Percentiles rank a stretch among this genome's conserved stretches.
Conservation (phyloP, 1,284 basidiomycete genomes). For the Mycena sp. region DNA sequence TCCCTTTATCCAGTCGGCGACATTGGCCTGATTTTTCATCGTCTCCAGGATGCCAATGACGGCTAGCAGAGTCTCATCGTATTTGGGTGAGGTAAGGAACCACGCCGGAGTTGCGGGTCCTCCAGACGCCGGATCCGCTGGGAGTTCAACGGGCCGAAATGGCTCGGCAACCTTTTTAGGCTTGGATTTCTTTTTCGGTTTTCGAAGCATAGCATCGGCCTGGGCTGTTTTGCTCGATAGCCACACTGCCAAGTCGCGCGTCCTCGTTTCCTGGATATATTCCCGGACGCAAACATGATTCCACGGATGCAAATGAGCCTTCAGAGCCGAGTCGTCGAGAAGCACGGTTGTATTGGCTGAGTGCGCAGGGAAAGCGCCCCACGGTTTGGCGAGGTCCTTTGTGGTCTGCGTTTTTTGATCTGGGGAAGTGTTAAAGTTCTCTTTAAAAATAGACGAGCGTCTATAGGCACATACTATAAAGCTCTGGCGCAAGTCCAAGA, state of each 20-base stretch:
- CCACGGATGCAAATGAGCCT: conserved; percentile 73
- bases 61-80: conserved; percentile 63
- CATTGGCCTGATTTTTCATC: conserved; percentile 57
- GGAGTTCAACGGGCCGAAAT: background rate
- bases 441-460: background rate
- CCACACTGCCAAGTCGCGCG: conserved; percentile 47
- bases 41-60: conserved; percentile 68
- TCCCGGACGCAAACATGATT: conserved; percentile 71
- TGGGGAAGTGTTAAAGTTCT: conserved; percentile 26
- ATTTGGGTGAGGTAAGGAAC: conserved; percentile 25
- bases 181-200: conserved; percentile 29
- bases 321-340: conserved; percentile 74
- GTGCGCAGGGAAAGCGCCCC: conserved; percentile 52
- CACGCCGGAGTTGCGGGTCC: background rate
- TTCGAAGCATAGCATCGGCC: background rate
- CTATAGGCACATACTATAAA: conserved; percentile 69
- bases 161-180: conserved; percentile 9
- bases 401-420: conserved; percentile 63
- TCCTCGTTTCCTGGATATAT: conserved; percentile 52
- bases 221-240: background rate
- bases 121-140: background rate
- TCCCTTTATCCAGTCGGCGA: conserved; percentile 64
- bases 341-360: conserved; percentile 68
- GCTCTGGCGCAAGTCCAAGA: conserved; percentile 56
- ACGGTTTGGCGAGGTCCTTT: conserved; percentile 74